These are phyloP conservation scores for Lodderomyces jiufengensis DNA, from an alignment of 1,139 yeast genomes.

Conservation along the genomic window DNA sequence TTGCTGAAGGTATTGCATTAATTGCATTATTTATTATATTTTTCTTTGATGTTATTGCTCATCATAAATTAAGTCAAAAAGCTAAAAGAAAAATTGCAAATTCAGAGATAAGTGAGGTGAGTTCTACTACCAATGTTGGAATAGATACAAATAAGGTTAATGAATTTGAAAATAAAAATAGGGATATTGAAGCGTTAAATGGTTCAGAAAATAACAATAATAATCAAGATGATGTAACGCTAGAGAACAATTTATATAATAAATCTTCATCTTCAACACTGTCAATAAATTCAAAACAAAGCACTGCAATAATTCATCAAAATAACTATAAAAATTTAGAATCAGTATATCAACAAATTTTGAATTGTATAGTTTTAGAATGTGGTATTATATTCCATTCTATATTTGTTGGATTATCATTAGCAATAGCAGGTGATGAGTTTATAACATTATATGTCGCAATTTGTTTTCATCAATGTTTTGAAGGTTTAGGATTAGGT, in stretches of 20 bases:
- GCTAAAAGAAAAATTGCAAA: constrained; percentile 10
- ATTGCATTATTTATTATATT: constrained; percentile 32
- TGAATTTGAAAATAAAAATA: no score
- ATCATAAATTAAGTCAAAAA: constrained; percentile 17
- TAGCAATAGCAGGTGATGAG: constrained; percentile 38
- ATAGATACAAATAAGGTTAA: no score
- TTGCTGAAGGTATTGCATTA: constrained; percentile 33
- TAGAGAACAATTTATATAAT: no score
- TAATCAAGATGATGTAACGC: not conserved
- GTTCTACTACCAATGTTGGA: no score
- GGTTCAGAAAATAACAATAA: no score
- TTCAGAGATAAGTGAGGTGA: no score
- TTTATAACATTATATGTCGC: constrained; percentile 35
- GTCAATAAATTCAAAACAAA: constrained; percentile 17
- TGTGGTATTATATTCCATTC: constrained; percentile 42
- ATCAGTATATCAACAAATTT: constrained; percentile 15
- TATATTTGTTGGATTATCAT: constrained; percentile 37
- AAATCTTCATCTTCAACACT: constrained; percentile 3
- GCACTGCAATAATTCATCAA: constrained; percentile 26
- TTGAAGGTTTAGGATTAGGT: constrained; percentile 42
- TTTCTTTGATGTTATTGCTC: constrained; percentile 27
- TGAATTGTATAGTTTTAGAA: constrained; percentile 30
- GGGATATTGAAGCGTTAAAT: no score
- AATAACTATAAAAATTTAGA: constrained; percentile 1
- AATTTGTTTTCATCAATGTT: constrained; percentile 38